Evolutionary conservation across 805 yeast species (phyloP).

Genomic region (Candida sonorensis): DNA sequence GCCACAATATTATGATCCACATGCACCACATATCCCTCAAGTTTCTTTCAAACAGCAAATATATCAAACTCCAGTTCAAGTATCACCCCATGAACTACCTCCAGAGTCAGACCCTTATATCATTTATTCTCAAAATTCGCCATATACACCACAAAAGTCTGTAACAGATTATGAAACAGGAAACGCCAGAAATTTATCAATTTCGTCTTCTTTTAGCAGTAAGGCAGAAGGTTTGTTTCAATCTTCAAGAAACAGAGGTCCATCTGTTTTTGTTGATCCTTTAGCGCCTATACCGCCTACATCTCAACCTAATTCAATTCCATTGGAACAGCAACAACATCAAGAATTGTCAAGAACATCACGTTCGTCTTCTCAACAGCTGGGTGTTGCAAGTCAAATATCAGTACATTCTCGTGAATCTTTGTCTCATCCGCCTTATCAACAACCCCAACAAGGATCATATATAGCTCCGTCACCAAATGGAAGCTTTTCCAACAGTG

Average conservation of each 20-base stretch:
- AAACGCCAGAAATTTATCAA: slow-evolving; percentile 11
- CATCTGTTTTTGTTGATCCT: slow-evolving; percentile 44
- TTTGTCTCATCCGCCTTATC: too few relatives aligned
- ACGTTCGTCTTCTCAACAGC: too few relatives aligned
- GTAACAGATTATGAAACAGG: slow-evolving; percentile 7
- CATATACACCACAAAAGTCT: slow-evolving; percentile 4
- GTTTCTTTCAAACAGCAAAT: too few relatives aligned
- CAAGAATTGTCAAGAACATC: too few relatives aligned
- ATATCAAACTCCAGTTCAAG: slow-evolving; percentile 4
- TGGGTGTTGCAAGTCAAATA: too few relatives aligned
- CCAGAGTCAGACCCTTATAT: background rate
- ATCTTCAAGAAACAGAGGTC: slow-evolving; percentile 33
- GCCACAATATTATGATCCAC: slow-evolving; percentile 5
- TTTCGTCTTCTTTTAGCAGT: slow-evolving; percentile 16
- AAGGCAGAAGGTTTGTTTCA: slow-evolving; percentile 20
- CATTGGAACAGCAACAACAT: slow-evolving; percentile 2
- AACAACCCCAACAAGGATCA: too few relatives aligned
- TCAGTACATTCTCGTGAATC: too few relatives aligned
- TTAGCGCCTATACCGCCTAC: slow-evolving; percentile 34
- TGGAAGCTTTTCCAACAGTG: too few relatives aligned
- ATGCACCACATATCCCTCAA: slow-evolving; percentile 3
- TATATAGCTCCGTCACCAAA: too few relatives aligned
- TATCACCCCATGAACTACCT: slow-evolving; percentile 1
- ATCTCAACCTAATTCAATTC: slow-evolving; percentile 1
- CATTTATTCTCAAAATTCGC: too few relatives aligned